These are phyloP conservation scores for Vaccinium darrowii DNA, from an alignment of 148 eudicot genomes.

Conservation along the genomic window DNA sequence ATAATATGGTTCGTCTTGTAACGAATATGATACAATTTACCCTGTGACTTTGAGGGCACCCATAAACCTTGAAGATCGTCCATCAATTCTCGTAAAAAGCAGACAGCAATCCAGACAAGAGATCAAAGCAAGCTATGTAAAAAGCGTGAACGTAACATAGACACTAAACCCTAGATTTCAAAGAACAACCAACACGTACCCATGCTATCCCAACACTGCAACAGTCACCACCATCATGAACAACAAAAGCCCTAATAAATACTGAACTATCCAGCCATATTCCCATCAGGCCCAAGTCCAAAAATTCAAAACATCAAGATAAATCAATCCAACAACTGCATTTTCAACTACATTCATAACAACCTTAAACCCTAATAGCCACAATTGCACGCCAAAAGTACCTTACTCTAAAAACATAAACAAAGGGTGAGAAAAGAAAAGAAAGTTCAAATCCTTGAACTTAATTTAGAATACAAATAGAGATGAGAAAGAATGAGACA, in stretches of 20 bases:
- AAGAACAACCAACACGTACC: background rate
- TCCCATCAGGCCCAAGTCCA: no score
- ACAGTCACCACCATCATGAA: background rate
- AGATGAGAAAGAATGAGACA: background rate
- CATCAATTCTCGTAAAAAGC: no score
- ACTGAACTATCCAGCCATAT: background rate
- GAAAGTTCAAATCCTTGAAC: background rate
- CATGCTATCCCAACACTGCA: background rate
- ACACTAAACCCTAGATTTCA: background rate
- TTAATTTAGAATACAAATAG: background rate
- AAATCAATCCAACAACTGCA: no score
- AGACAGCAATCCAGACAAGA: background rate
- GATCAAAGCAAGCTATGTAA: background rate
- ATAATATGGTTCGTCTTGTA: no score
- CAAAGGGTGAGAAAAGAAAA: background rate
- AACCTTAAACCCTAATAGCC: background rate
- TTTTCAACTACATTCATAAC: no score
- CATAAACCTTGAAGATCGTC: background rate
- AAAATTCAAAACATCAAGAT: no score
- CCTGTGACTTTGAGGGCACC: no score
- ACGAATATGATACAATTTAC: no score
- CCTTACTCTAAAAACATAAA: background rate
- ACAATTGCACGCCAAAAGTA: no score
- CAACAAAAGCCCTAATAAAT: background rate
- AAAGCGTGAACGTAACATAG: background rate